phyloP scores from a whole-genome alignment of 345 rosid genomes.

The Sapria himalayana region DNA sequence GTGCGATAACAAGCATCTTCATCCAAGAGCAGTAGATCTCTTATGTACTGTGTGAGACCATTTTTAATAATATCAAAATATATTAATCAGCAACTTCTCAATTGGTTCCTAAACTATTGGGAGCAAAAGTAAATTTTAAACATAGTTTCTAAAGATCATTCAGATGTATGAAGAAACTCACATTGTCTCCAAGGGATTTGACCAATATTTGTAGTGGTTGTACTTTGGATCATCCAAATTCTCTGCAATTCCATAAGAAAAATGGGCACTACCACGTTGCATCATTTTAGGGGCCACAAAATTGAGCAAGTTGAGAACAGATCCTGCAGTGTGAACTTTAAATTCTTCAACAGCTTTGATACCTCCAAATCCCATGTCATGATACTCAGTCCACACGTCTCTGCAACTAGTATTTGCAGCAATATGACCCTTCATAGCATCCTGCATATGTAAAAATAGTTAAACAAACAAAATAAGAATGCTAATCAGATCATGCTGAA shows the following conservation, averaged over 20 bases:
- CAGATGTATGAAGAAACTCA: constrained; percentile 16
- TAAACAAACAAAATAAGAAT: background rate
- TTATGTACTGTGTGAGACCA: no score
- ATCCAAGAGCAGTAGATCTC: no score
- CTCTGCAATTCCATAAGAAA: constrained; percentile 85
- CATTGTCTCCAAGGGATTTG: constrained; percentile 86
- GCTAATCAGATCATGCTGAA: background rate
- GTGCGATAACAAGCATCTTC: no score
- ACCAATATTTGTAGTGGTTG: constrained; percentile 68
- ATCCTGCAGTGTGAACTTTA: constrained; percentile 56
- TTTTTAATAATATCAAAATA: no score
- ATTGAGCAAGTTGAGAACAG: constrained; percentile 42
- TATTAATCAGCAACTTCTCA: no score
- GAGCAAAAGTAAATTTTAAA: background rate
- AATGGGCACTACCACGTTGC: constrained; percentile 72
- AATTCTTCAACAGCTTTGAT: constrained; percentile 64
- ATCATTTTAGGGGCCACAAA: constrained; percentile 92
- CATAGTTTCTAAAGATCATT: background rate
- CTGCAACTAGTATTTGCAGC: constrained; percentile 46
- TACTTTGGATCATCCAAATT: constrained; percentile 78
- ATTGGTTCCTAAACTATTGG: background rate
- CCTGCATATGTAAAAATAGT: constrained; percentile 24
- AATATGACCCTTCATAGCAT: constrained; percentile 51
- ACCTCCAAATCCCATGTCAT: constrained; percentile 79
- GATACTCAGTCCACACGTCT: constrained; percentile 91